Conservation (phyloP, 441 rosid species). For the Gossypium trilobum region DNA sequence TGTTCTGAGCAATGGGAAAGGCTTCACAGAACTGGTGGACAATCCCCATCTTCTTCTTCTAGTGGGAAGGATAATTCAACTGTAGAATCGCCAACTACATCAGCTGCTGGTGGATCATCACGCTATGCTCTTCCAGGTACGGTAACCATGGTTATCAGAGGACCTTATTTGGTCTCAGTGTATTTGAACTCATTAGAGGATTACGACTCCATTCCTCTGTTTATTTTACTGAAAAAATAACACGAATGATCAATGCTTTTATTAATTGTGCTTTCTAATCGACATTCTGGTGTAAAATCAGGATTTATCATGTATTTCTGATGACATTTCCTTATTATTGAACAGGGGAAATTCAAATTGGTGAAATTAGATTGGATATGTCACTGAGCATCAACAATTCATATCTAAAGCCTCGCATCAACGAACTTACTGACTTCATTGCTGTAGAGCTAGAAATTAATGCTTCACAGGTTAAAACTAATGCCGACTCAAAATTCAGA, state of each 20-base stretch:
- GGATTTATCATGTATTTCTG: neutral
- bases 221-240: neutral
- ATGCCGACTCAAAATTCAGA: constrained; percentile 2
- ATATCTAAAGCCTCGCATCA: constrained; percentile 41
- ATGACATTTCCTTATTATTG: constrained; percentile 8
- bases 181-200: neutral
- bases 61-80: constrained; percentile 25
- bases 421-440: constrained; percentile 39
- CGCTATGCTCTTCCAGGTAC: constrained; percentile 41
- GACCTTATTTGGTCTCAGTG: neutral
- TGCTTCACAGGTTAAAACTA: constrained; percentile 49
- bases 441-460: constrained; percentile 47
- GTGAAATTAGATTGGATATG: constrained; percentile 54
- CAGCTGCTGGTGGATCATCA: constrained; percentile 27
- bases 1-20: constrained; percentile 82
- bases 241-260: neutral
- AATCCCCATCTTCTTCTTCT: constrained; percentile 34
- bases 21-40: constrained; percentile 39
- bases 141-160: neutral
- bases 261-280: neutral
- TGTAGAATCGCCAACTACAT: constrained; percentile 26
- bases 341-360: constrained; percentile 40
- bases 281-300: neutral
- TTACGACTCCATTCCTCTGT: neutral
- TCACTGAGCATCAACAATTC: constrained; percentile 40